Conservation (phyloP, 2,329 filamentous ascomycete species). For the Arthrobotrys sphaeroides region DNA sequence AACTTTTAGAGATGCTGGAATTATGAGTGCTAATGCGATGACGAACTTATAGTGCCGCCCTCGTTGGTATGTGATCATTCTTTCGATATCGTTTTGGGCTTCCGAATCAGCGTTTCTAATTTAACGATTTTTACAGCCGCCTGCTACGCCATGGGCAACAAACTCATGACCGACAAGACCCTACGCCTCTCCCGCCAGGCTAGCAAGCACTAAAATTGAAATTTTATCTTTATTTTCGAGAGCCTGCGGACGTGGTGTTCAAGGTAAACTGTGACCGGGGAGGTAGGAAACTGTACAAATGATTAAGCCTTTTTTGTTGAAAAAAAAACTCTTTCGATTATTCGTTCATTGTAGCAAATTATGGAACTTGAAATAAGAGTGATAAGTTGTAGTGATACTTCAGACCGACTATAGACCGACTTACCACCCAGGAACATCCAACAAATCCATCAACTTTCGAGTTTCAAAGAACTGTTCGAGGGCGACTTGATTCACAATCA, state of each 20-base stretch:
- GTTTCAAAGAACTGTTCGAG: too few relatives aligned
- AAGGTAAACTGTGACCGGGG: background rate
- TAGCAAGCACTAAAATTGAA: slow-evolving; percentile 28
- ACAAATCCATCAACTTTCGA: too few relatives aligned
- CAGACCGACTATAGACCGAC: background rate
- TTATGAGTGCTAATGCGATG: background rate
- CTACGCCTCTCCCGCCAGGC: slow-evolving; percentile 42
- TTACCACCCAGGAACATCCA: too few relatives aligned
- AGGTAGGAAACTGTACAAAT: slow-evolving; percentile 2
- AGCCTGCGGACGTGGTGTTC: slow-evolving; percentile 9
- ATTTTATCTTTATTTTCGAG: background rate
- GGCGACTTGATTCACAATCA: too few relatives aligned
- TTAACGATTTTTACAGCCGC: slow-evolving; percentile 69
- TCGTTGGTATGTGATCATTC: slow-evolving; percentile 56
- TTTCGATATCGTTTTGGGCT: slow-evolving; percentile 50
- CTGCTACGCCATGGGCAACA: slow-evolving; percentile 80
- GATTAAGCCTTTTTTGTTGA: slow-evolving; percentile 10
- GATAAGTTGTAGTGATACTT: background rate
- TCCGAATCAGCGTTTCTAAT: background rate
- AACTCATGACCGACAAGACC: slow-evolving; percentile 67
- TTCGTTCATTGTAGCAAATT: background rate
- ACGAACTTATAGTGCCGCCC: slow-evolving; percentile 51
- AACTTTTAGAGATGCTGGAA: background rate
- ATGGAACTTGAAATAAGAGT: background rate
- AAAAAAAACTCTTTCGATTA: background rate